Percentiles rank a stretch among this genome's conserved stretches.
Conservation (phyloP, 2,329 filamentous ascomycete species). For the Rutstroemia sp. region DNA sequence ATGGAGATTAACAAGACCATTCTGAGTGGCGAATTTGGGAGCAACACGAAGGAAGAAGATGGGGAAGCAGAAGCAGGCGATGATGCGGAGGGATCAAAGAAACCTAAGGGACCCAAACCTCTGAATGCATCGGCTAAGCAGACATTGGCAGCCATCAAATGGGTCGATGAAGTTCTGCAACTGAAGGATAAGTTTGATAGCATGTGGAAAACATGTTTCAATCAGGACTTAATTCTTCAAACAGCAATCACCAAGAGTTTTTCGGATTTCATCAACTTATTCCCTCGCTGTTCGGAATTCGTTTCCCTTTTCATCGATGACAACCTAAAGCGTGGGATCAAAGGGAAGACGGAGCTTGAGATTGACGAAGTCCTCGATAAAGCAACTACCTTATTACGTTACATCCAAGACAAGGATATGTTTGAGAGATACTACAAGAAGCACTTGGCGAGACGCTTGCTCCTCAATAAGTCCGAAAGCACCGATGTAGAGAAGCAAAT, state of each 20-base stretch:
- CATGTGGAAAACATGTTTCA: slow-evolving; percentile 68
- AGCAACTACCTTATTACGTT: slow-evolving; percentile 79
- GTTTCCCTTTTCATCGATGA: slow-evolving; percentile 97
- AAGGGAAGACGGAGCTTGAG: slow-evolving; percentile 84
- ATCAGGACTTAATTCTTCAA: slow-evolving; percentile 68
- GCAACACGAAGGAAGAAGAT: slow-evolving; percentile 25
- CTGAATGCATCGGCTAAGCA: slow-evolving; percentile 62
- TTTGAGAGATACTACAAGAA: slow-evolving; percentile 99
- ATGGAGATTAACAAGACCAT: slow-evolving; percentile 69
- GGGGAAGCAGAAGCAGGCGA: slow-evolving; percentile 42
- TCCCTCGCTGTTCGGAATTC: slow-evolving; percentile 77
- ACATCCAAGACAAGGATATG: slow-evolving; percentile 84
- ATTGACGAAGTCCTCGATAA: slow-evolving; percentile 81
- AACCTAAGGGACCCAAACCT: slow-evolving; percentile 32
- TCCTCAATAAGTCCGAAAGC: slow-evolving; percentile 85
- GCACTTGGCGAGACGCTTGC: slow-evolving; percentile 77
- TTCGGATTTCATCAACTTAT: slow-evolving; percentile 88
- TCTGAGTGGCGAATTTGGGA: slow-evolving; percentile 46
- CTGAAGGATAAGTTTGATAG: slow-evolving; percentile 87
- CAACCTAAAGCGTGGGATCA: slow-evolving; percentile 87
- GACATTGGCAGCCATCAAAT: slow-evolving; percentile 81
- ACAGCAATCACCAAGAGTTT: slow-evolving; percentile 82
- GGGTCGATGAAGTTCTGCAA: slow-evolving; percentile 84
- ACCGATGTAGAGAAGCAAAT: slow-evolving; percentile 92
- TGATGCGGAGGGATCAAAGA: slow-evolving; percentile 33